These are phyloP conservation scores for Hanseniaspora uvarum DNA, from an alignment of 1,139 yeast genomes.

Conservation along the genomic window DNA sequence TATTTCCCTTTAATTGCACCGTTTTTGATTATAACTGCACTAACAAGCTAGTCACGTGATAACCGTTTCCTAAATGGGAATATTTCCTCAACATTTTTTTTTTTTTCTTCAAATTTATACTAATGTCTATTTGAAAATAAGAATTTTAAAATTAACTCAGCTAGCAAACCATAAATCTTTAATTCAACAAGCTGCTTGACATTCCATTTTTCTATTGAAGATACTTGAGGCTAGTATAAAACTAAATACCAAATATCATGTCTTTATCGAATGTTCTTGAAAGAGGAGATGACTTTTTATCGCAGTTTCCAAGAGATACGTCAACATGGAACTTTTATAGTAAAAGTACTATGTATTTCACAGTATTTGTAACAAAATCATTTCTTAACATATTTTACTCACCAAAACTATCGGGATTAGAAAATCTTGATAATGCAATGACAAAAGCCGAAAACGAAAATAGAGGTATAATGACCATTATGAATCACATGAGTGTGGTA, in stretches of 20 bases:
- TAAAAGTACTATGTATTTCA: slow-evolving; percentile 56
- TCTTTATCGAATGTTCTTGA: slow-evolving; percentile 61
- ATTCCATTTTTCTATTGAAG: too few species aligned
- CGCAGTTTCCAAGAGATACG: slow-evolving; percentile 49
- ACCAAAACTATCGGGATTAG: slow-evolving; percentile 51
- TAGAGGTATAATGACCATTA: slow-evolving; percentile 70
- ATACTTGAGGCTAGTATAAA: not conserved
- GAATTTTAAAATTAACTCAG: not conserved
- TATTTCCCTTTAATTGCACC: too few species aligned
- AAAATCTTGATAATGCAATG: slow-evolving; percentile 54
- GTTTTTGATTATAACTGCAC: not conserved
- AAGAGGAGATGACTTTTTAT: slow-evolving; percentile 67
- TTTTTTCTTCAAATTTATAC: not conserved
- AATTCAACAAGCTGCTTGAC: not conserved
- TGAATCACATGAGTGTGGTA: slow-evolving; percentile 91
- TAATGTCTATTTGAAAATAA: not conserved
- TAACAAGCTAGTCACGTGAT: not conserved
- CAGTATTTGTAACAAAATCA: slow-evolving; percentile 58
- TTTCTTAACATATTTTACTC: slow-evolving; percentile 51
- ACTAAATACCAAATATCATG: slow-evolving; percentile 31
- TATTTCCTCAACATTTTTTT: not conserved
- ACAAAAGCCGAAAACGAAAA: slow-evolving; percentile 53
- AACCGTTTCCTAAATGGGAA: not conserved
- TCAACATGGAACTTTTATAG: slow-evolving; percentile 58
- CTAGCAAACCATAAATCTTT: not conserved